Evolutionary conservation across 2,329 filamentous ascomycete species (phyloP), one percentile per base, ranked within the genome.

Genomic region (Penicillium sumatraense): DNA sequence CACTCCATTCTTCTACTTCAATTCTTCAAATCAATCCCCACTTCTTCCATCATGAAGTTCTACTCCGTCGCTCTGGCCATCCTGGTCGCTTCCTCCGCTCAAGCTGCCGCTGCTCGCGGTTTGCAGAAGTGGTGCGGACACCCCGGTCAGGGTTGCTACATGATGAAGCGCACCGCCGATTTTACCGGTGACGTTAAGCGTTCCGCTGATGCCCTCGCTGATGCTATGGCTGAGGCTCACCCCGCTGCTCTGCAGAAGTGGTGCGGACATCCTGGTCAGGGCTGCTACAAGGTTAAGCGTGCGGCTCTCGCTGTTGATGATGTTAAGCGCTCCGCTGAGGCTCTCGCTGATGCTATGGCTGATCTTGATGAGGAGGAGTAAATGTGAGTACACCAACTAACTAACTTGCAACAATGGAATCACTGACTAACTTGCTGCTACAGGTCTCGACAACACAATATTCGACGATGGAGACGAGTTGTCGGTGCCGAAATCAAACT

Each of bases 261-360:
- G 72, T 75, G 72, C 52, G 57, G 56, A 26, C 63, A 66, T 45
- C 66, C 69, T 18, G 73, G 69, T 18, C 65, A 74, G 51, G 64
- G 66, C 26, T 75, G 74, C 58, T 87, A 87, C 63, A 89, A 85
- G 24, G 83, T 87, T 63, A 80, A 80, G 60, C 86, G 89, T 65
- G 86, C 87, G 27, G 86, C 86, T 45, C 81, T 82, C 67, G 85
- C 86, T 5, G 89, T 89, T 69, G 80, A 86, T 65, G 76, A 83
- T 27, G 65, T 70, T 44, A 70, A 70, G 57, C 69, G 68, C 59
- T 65, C 69, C 33, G 66, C 68, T 42, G 68, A 72, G 48, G 68
- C 66, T 29, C 65, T 72, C 26, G 67, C 68, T 2, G 57, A 67
- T n/a, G 68, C 69, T 24, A 68, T 72, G 66, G 68, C 68, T 57